Evolutionary conservation across 108 stramenopile genomes (phyloP), one percentile per base, ranked within the genome.

Genomic region (Chaetoceros muelleri): DNA sequence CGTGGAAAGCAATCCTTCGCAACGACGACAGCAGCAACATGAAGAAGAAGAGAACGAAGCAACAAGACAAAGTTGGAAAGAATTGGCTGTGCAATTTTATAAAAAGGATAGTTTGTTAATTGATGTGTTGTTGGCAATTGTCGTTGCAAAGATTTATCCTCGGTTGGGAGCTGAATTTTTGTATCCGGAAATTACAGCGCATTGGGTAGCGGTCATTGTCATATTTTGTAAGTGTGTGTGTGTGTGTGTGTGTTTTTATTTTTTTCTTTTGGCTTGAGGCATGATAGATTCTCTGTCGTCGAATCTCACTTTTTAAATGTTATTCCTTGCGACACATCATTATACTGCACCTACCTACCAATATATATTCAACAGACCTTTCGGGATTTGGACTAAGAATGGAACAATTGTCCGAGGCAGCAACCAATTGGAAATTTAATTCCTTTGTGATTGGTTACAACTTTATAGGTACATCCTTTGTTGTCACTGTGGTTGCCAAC

Each of bases 341-440:
- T n/a, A n/a, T n/a, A n/a, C n/a, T n/a, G n/a, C n/a, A n/a, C n/a
- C 44, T 16, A 44, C 44, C 10, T 44, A 10, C 24, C 53, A 44
- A 44, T 44, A 44, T 44, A 17, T 44, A 17, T 17, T 16, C 17
- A 10, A 44, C 44, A 17, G 44, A 82, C 27, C 40, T 90, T 30
- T 72, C 84, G 10, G 87, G 87, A 29, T 66, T 90, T 65, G 75
- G 76, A 1, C 65, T 94, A 24, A 81, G 82, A 61, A 88, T 86
- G 18, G 78, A 80, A 48, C 87, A 90, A 72, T 74, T 94, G 34
- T 22, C 65, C 23, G 86, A 84, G 27, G 87, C 92, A 0, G 74
- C 86, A n/a, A 55, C 72, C 45, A 60, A 71, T 45, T 44, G 76
- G 2, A 49, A 31, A 3, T 94, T 94, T 70, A 94, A 94, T 60